These are phyloP conservation scores for Pleurotus sapidus DNA, from an alignment of 768 basidiomycete genomes.

Conservation along the genomic window DNA sequence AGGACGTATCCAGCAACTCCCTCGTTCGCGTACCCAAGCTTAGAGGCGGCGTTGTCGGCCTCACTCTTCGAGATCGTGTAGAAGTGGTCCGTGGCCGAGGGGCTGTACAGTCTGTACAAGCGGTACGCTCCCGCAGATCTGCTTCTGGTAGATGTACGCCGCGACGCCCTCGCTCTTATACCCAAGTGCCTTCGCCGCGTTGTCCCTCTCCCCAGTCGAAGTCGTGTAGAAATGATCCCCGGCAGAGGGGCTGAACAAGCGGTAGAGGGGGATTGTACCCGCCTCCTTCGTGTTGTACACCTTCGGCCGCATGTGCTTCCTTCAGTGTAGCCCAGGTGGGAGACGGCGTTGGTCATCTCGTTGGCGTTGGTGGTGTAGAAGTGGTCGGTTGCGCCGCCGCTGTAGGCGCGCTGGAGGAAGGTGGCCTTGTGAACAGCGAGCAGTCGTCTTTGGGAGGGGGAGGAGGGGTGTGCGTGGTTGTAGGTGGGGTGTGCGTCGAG, in stretches of 20 bases:
- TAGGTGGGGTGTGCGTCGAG: neutral
- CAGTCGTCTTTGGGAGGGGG: neutral
- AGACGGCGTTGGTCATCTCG: slow-evolving; percentile 1
- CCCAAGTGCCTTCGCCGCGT: neutral
- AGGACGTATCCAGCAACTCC: slow-evolving; percentile 12
- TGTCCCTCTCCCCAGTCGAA: slow-evolving; percentile 1
- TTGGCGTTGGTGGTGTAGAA: slow-evolving; percentile 5
- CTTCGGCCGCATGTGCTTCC: neutral
- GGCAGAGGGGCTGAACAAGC: neutral
- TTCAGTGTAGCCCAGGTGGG: neutral
- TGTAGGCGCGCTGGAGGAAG: slow-evolving; percentile 3
- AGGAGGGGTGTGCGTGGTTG: neutral
- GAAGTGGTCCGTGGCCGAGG: neutral
- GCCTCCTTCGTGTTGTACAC: slow-evolving; percentile 7
- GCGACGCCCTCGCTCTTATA: slow-evolving; percentile 2
- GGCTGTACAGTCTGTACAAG: neutral
- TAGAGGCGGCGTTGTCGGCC: neutral
- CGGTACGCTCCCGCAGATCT: slow-evolving; percentile 3
- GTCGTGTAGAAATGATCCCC: slow-evolving; percentile 5
- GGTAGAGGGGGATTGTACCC: slow-evolving; percentile 9
- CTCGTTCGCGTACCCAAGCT: slow-evolving; percentile 3
- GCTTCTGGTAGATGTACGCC: neutral
- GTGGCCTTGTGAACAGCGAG: neutral
- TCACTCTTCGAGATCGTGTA: neutral
- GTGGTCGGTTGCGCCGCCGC: neutral